Base-by-base conservation (phyloP, 2,329 filamentous ascomycete species). In the Trichoderma sp. region DNA sequence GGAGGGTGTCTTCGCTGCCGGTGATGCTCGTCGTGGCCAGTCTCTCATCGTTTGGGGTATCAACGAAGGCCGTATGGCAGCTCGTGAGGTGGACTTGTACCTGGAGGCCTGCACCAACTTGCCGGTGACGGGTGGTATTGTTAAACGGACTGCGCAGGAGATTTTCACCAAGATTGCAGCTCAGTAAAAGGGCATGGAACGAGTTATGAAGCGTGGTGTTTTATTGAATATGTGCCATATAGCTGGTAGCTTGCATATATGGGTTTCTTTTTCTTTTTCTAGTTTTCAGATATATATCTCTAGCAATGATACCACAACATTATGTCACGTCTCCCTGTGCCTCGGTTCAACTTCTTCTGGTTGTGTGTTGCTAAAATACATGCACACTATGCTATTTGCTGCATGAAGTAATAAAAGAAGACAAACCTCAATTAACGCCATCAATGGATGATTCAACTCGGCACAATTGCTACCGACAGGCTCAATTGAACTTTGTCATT, bases 11-110 rank as follows among this genome's bases (percentile, higher is more conserved):
- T 98, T 97, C 81, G 94, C 95, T 73, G 95, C 95, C 73, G 95
- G 95, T 83, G 95, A 98, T 83, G 98, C 95, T 83, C 92, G 95
- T 73, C 92, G 95, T 79, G 95, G 95, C 71, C 95, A 98, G 84
- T 97, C 94, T 70, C 86, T 98, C 72, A 98, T 98, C 82, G 95
- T 98, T 75, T 98, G 95, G 94, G 95, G 95, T 80, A 98, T 98
- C 86, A 98, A 98, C 80, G 95, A 98, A 84, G 95, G 95, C 78
- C 93, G 95, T 77, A 93, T 96, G 85, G 92, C 92, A 77, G 95
- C 95, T 78, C 92, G 95, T 74, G 95, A 98, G 82, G 92, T 98
- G 71, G 95, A 98, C 81, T 82, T 93, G 67, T 97, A 90, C 86
- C 91, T 98, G 58, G 93, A 93, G 82, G 89, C 92, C 74, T 88